These are phyloP conservation scores for Taiwanofungus camphoratus DNA, from an alignment of 1,284 basidiomycete species.

Conservation along the genomic window DNA sequence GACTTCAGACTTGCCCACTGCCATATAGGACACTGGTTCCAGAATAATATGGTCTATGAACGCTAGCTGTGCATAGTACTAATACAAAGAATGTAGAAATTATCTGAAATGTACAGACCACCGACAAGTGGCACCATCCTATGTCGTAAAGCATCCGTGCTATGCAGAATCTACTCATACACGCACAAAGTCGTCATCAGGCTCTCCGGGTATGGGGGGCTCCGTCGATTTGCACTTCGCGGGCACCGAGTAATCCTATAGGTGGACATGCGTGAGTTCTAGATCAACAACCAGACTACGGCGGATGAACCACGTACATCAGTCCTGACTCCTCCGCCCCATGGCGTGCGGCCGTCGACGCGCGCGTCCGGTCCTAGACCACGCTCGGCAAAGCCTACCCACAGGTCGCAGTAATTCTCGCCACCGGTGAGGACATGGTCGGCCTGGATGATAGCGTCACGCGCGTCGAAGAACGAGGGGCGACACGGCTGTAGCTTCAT, in stretches of 20 bases:
- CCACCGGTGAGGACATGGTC: slow-evolving; percentile 88
- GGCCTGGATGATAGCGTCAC: slow-evolving; percentile 92
- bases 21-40: too few species aligned
- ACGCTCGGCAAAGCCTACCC: slow-evolving; percentile 79
- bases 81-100: too few species aligned
- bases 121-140: too few species aligned
- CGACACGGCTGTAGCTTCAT: slow-evolving; percentile 96
- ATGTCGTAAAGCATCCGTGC: too few species aligned
- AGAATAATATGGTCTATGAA: too few species aligned
- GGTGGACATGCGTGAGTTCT: neutral
- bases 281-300: neutral
- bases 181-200: neutral
- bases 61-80: too few species aligned
- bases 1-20: neutral
- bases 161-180: neutral
- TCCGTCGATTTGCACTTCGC: slow-evolving; percentile 7
- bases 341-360: slow-evolving; percentile 80
- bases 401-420: slow-evolving; percentile 88
- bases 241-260: slow-evolving; percentile 7
- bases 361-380: slow-evolving; percentile 76
- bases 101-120: too few species aligned
- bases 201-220: too few species aligned
- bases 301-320: slow-evolving; percentile 12
- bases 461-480: slow-evolving; percentile 87
- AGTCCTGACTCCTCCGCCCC: slow-evolving; percentile 85